These are phyloP conservation scores for Endocalyx cinctus DNA, from an alignment of 2,329 filamentous ascomycete species.

Conservation along the genomic window DNA sequence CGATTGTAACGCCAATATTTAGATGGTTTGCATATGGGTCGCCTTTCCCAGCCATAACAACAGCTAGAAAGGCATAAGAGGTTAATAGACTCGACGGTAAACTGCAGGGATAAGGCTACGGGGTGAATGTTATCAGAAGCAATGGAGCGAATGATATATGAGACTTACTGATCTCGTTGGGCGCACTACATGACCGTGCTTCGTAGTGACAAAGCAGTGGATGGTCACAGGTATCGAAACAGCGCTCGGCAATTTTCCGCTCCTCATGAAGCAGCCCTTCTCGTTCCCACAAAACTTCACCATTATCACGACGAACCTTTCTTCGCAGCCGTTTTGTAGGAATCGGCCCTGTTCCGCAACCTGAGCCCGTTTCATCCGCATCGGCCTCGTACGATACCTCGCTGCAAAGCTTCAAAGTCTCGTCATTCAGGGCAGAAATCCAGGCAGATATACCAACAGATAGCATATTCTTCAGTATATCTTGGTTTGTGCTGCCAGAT, in stretches of 20 bases:
- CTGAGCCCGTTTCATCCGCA: conserved; percentile 3
- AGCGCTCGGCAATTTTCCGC: conserved; percentile 1
- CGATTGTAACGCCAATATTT: conserved; percentile 4
- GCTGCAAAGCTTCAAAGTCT: conserved; percentile 1
- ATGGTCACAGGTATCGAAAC: conserved; percentile 3
- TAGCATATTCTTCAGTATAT: no score
- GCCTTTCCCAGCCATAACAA: no score
- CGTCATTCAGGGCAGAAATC: conserved; percentile 2
- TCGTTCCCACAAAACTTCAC: conserved; percentile 2
- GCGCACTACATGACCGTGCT: conserved; percentile 4
- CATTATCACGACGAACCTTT: conserved; percentile 2
- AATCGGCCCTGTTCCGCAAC: conserved; percentile 3
- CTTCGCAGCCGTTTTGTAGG: conserved; percentile 1
- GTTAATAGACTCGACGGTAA: no score
- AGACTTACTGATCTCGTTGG: conserved; percentile 1
- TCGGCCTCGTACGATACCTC: conserved; percentile 5
- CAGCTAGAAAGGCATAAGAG: no score
- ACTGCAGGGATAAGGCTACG: no score
- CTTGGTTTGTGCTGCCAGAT: no score
- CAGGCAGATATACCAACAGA: no score
- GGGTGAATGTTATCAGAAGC: no score
- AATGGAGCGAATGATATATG: no score
- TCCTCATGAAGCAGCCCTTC: not conserved
- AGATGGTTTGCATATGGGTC: conserved; percentile 5
- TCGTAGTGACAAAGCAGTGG: conserved; percentile 3